Conservation (phyloP, 768 basidiomycete species). For the Royoungia palumana region DNA sequence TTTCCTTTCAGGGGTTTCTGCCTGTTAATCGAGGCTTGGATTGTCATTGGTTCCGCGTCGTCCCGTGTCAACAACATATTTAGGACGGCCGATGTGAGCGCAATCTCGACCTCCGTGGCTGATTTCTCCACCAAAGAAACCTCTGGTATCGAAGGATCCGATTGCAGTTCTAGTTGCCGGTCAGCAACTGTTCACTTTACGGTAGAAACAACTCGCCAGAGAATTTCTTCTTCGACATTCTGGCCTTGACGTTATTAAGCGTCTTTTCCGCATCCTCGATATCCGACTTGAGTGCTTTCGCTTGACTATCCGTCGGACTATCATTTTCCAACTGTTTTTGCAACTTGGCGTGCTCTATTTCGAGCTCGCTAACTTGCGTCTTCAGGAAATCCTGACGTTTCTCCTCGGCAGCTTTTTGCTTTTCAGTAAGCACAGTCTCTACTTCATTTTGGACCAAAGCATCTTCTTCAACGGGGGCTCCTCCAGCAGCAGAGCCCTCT, state of each 20-base stretch:
- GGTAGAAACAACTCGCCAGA: constrained; percentile 8
- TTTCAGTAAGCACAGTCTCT: constrained; percentile 17
- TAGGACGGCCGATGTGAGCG: constrained; percentile 9
- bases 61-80: constrained; percentile 8
- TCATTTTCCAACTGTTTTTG: constrained; percentile 3
- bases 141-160: background rate
- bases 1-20: background rate
- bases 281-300: constrained; percentile 12
- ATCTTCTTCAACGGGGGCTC: constrained; percentile 6
- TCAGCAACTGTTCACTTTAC: constrained; percentile 1
- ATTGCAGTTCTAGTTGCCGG: constrained; percentile 8
- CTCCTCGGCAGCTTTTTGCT: constrained; percentile 20
- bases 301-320: background rate
- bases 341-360: constrained; percentile 4
- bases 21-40: constrained; percentile 8
- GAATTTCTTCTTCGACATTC: constrained; percentile 21
- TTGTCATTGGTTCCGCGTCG: constrained; percentile 17
- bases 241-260: constrained; percentile 6
- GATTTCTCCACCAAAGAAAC: constrained; percentile 3
- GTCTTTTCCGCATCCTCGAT: constrained; percentile 15
- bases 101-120: background rate
- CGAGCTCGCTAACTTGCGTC: constrained; percentile 14
- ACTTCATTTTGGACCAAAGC: constrained; percentile 16
- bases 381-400: constrained; percentile 21
- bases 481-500: constrained; percentile 3